Evolutionary conservation across 768 basidiomycete genomes (phyloP), one percentile per base, ranked within the genome.

Genomic region (Mycena galopus): DNA sequence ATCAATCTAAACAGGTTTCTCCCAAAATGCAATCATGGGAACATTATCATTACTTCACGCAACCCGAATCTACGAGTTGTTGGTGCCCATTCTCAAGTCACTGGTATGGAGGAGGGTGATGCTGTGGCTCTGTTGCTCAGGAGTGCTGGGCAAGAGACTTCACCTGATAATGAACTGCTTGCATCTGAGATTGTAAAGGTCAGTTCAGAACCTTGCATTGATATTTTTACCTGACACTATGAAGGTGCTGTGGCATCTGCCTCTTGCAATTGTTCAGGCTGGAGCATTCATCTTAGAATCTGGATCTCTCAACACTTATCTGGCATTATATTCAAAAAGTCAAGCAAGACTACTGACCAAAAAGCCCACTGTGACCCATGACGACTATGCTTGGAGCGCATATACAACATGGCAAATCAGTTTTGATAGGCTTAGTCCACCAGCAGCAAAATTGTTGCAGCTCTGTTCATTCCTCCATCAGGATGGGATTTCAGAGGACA

Each of bases 371-470:
- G 65, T 67, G 51, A 53, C 42, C 1, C 58, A 64, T 53, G 61
- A 65, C 19, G 65, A 67, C 23, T 72, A 72, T n/a, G n/a, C n/a
- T n/a, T n/a, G n/a, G n/a, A n/a, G n/a, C n/a, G n/a, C 65, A n/a
- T 65, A 65, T 30, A 65, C 69, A 0, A 71, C 69, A 25, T 72
- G 71, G 71, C 66, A 67, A 33, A 60, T 67, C 8, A 67, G 66
- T 21, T 67, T 67, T 27, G 17, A 67, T 1, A 44, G 29, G 37
- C 66, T 67, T 32, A 67, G 47, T n/a, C 29, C 27, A 12, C 14
- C 21, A 8, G 57, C 66, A 2, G 32, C 27, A 16, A 35, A 9
- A 3, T 25, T 67, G n/a, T n/a, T n/a, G n/a, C n/a, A n/a, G n/a
- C n/a, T n/a, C n/a, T n/a, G n/a, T n/a, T n/a, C n/a, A n/a, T 27